These are phyloP conservation scores for Panaeolus cyanescens DNA, from an alignment of 768 basidiomycete genomes.

Conservation along the genomic window DNA sequence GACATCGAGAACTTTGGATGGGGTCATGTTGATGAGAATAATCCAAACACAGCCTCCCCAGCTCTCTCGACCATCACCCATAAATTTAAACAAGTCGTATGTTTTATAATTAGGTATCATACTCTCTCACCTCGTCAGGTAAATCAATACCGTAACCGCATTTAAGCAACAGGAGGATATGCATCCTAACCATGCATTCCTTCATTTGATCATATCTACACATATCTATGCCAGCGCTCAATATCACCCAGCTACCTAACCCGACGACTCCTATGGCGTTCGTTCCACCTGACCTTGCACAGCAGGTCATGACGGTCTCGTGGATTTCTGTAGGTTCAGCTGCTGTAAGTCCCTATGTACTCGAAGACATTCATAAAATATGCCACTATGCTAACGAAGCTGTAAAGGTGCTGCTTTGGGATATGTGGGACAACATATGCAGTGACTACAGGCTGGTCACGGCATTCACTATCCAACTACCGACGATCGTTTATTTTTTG, in stretches of 20 bases:
- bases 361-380: neutral
- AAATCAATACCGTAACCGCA: neutral
- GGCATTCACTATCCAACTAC: constrained; percentile 4
- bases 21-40: too few species aligned
- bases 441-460: constrained; percentile 12
- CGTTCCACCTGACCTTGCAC: constrained; percentile 5
- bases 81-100: too few species aligned
- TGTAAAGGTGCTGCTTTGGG: constrained; percentile 16
- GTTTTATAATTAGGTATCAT: too few species aligned
- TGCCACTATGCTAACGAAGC: too few species aligned
- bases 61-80: too few species aligned
- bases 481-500: constrained; percentile 14
- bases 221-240: too few species aligned
- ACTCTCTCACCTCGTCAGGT: neutral
- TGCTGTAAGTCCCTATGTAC: neutral
- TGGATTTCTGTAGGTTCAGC: neutral
- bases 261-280: constrained; percentile 8
- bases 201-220: neutral
- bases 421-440: constrained; percentile 12
- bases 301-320: neutral
- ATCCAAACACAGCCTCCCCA: too few species aligned
- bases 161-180: neutral
- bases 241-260: constrained; percentile 4
- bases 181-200: neutral
- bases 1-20: too few species aligned